These are phyloP conservation scores for Aspergillus leporis DNA, from an alignment of 495 filamentous ascomycete species.

Conservation along the genomic window DNA sequence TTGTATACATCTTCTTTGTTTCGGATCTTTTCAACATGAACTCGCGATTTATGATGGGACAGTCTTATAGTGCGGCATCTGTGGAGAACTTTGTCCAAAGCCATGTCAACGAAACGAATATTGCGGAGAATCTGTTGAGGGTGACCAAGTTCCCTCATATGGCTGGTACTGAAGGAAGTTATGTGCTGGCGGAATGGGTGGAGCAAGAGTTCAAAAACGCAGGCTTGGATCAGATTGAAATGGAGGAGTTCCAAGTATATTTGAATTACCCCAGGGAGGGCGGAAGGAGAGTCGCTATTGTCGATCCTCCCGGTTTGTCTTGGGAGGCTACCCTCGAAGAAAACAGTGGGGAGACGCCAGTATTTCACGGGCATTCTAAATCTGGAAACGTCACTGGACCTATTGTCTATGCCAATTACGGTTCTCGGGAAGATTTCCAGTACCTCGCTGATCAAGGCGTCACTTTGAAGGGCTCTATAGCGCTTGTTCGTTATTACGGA, in stretches of 20 bases:
- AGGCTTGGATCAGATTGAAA: constrained; percentile 67
- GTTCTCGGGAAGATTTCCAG: constrained; percentile 80
- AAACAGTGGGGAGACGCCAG: constrained; percentile 61
- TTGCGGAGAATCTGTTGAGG: constrained; percentile 68
- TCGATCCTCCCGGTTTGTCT: constrained; percentile 63
- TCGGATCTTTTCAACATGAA: constrained; percentile 70
- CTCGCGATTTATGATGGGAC: constrained; percentile 41
- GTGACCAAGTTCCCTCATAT: constrained; percentile 81
- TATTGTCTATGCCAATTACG: constrained; percentile 93
- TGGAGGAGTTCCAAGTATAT: constrained; percentile 83
- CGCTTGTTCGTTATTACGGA: constrained; percentile 78
- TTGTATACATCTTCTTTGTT: constrained; percentile 82
- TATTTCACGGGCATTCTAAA: constrained; percentile 88
- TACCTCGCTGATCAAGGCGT: constrained; percentile 68
- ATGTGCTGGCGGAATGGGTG: constrained; percentile 77
- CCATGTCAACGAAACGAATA: constrained; percentile 64
- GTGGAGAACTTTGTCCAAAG: constrained; percentile 70
- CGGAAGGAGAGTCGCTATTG: constrained; percentile 78
- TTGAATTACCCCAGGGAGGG: constrained; percentile 82
- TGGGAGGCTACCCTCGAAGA: constrained; percentile 93
- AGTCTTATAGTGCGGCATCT: constrained; percentile 55
- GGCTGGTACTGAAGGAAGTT: constrained; percentile 88
- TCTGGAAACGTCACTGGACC: constrained; percentile 87
- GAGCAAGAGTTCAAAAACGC: constrained; percentile 68
- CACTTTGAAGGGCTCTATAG: constrained; percentile 75